Evolutionary conservation across 2,329 filamentous ascomycete species (phyloP).

Genomic region (Xylariaceae sp.): DNA sequence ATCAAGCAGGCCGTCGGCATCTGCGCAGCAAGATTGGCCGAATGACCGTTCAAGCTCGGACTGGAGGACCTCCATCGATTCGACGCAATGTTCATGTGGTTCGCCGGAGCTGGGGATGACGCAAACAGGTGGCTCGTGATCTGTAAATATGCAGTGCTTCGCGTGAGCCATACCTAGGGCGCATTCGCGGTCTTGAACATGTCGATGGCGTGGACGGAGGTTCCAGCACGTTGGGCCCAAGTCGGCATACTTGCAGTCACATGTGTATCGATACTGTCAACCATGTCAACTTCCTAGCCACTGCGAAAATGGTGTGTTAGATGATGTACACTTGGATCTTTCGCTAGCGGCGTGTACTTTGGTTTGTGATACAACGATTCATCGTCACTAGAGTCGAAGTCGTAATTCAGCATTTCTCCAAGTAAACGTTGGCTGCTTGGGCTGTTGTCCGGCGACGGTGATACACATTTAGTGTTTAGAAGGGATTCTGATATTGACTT

Average conservation of each 20-base stretch:
- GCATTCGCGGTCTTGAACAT: slow-evolving; percentile 27
- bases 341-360: slow-evolving; percentile 7
- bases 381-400: slow-evolving; percentile 18
- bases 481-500: neutral
- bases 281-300: slow-evolving; percentile 2
- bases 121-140: slow-evolving; percentile 20
- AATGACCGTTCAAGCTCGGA: neutral
- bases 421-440: slow-evolving; percentile 3
- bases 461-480: slow-evolving; percentile 5
- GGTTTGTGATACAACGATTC: slow-evolving; percentile 5
- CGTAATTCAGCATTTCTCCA: slow-evolving; percentile 7
- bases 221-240: slow-evolving; percentile 26
- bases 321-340: slow-evolving; percentile 2
- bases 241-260: slow-evolving; percentile 22
- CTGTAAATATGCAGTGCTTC: slow-evolving; percentile 31
- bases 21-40: neutral
- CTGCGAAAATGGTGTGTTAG: neutral
- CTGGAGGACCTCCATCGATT: neutral
- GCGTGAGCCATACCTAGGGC: slow-evolving; percentile 21
- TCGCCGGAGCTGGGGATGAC: slow-evolving; percentile 19
- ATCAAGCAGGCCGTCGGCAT: neutral
- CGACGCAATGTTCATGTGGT: slow-evolving; percentile 16
- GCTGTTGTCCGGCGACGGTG: slow-evolving; percentile 9
- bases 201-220: slow-evolving; percentile 24
- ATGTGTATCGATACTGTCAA: slow-evolving; percentile 17